Evolutionary conservation across 1,139 yeast species (phyloP).

Genomic region (Trichomonascaceae sp.): DNA sequence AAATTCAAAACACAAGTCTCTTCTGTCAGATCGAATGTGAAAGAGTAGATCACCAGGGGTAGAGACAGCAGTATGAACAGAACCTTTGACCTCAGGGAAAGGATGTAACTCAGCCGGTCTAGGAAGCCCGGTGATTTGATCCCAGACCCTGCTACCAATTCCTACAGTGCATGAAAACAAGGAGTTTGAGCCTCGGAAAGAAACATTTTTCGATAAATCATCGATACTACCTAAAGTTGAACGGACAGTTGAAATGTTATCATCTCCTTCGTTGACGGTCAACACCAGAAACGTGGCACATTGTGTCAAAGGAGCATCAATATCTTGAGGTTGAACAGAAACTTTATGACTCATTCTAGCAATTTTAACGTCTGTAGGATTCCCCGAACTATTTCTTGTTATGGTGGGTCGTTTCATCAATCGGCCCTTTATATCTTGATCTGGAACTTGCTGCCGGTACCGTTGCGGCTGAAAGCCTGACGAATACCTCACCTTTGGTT

Average conservation of each 20-base stretch:
- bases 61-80: slow-evolving; percentile 17
- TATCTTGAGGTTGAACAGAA: not conserved
- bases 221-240: slow-evolving; percentile 6
- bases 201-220: slow-evolving; percentile 5
- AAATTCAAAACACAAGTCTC: slow-evolving; percentile 19
- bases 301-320: slow-evolving; percentile 8
- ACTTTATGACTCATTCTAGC: not conserved
- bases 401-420: not conserved
- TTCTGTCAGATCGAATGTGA: slow-evolving; percentile 17
- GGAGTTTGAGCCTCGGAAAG: slow-evolving; percentile 9
- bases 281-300: slow-evolving; percentile 8
- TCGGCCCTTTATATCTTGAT: not conserved
- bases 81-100: slow-evolving; percentile 18
- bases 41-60: slow-evolving; percentile 22
- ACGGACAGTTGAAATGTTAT: not conserved
- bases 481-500: not conserved
- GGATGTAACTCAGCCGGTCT: slow-evolving; percentile 19
- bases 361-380: not conserved
- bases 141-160: slow-evolving; percentile 18
- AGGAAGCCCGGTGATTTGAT: slow-evolving; percentile 8
- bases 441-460: not conserved
- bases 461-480: not conserved
- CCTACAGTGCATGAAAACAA: slow-evolving; percentile 15
- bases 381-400: not conserved
- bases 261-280: not conserved